Evolutionary conservation across 176 grass and related monocot genomes (phyloP).

Genomic region (Cymbopogon citratus): DNA sequence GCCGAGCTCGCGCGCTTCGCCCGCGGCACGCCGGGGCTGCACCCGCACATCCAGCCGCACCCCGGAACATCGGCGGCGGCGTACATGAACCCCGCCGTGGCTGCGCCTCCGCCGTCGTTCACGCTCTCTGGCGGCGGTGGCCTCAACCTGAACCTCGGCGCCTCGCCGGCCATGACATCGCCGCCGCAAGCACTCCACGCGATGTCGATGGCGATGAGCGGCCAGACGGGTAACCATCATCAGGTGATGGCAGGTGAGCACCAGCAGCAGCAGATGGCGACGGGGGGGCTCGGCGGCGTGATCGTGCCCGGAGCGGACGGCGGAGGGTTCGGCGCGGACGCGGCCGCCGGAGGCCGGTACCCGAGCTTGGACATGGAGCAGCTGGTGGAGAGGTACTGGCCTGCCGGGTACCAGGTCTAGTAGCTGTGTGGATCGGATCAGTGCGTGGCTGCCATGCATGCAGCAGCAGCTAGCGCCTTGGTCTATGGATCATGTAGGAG

Average conservation of each 20-base stretch:
- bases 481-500: neutral
- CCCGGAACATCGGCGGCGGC: neutral
- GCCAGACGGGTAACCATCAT: neutral
- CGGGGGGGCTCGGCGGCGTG: slow-evolving; percentile 11
- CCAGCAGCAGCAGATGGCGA: slow-evolving; percentile 16
- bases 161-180: neutral
- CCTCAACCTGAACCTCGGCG: slow-evolving; percentile 65
- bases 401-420: slow-evolving; percentile 38
- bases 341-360: slow-evolving; percentile 25
- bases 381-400: slow-evolving; percentile 70
- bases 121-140: slow-evolving; percentile 19
- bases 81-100: slow-evolving; percentile 21
- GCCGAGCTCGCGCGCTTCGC: slow-evolving; percentile 59
- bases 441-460: neutral
- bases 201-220: slow-evolving; percentile 40
- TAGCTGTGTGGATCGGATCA: neutral
- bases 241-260: slow-evolving; percentile 9
- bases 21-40: slow-evolving; percentile 44
- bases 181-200: neutral
- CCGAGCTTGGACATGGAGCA: slow-evolving; percentile 58
- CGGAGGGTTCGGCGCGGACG: slow-evolving; percentile 25
- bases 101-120: slow-evolving; percentile 18
- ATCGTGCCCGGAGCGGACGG: slow-evolving; percentile 10
- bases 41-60: slow-evolving; percentile 67
- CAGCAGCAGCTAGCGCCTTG: neutral